These are phyloP conservation scores for Tremella fuciformis DNA, from an alignment of 768 basidiomycete species.

Conservation along the genomic window DNA sequence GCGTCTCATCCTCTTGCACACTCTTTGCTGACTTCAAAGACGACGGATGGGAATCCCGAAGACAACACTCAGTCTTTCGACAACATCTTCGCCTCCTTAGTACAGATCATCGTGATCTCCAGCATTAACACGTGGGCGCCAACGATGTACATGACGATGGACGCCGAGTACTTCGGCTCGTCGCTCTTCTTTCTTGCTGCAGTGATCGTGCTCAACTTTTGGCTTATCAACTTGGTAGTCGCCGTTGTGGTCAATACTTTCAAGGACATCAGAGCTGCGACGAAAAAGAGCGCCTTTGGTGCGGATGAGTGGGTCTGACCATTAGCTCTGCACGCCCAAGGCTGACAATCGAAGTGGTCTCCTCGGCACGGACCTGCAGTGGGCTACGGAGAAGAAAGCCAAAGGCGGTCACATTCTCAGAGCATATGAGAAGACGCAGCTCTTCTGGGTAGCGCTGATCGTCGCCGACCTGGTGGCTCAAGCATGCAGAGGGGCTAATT, in stretches of 20 bases:
- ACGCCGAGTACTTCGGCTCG: constrained; percentile 84
- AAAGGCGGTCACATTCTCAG: constrained; percentile 13
- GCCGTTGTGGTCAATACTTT: constrained; percentile 96
- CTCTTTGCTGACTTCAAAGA: constrained; percentile 16
- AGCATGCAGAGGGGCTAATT: constrained; percentile 30
- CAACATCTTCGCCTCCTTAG: constrained; percentile 71
- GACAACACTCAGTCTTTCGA: constrained; percentile 76
- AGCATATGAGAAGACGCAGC: constrained; percentile 38
- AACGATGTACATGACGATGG: constrained; percentile 84
- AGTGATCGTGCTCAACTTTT: constrained; percentile 81
- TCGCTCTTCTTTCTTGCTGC: constrained; percentile 81
- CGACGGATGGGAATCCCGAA: constrained; percentile 60
- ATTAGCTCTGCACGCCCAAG: too few relatives aligned
- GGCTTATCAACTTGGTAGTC: constrained; percentile 82
- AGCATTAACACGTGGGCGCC: constrained; percentile 57
- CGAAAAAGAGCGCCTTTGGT: constrained; percentile 87
- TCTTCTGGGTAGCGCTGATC: constrained; percentile 42
- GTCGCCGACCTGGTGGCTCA: constrained; percentile 40
- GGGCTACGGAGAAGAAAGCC: constrained; percentile 30
- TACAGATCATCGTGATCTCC: constrained; percentile 82
- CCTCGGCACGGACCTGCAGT: constrained; percentile 31
- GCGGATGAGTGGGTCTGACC: constrained; percentile 59
- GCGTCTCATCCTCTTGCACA: constrained; percentile 22
- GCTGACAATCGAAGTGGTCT: constrained; percentile 16
- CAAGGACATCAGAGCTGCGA: constrained; percentile 77